These are phyloP conservation scores for Mucuna pruriens DNA, from an alignment of 306 rosid genomes.

Conservation along the genomic window DNA sequence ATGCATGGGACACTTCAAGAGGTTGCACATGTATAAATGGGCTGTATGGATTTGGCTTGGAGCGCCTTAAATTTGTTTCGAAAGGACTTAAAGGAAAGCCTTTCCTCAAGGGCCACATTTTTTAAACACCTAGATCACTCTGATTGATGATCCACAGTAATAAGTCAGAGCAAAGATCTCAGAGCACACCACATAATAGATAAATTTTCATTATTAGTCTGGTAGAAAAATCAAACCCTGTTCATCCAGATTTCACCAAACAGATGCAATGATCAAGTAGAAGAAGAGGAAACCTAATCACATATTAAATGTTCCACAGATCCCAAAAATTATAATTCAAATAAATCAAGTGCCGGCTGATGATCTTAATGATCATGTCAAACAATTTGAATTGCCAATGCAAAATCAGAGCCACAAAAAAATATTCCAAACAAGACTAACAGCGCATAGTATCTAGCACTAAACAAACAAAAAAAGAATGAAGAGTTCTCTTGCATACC, in stretches of 20 bases:
- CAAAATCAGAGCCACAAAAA: slow-evolving; percentile 19
- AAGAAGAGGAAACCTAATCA: slow-evolving; percentile 2
- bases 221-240: not conserved
- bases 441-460: not conserved
- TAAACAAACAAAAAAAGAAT: slow-evolving; percentile 29
- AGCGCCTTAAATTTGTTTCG: slow-evolving; percentile 8
- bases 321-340: slow-evolving; percentile 21
- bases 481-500: slow-evolving; percentile 38
- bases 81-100: not conserved
- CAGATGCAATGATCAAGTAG: not conserved
- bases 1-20: slow-evolving; percentile 13
- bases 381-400: not conserved
- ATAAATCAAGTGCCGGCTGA: not conserved
- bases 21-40: slow-evolving; percentile 3
- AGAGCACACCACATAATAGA: not conserved
- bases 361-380: slow-evolving; percentile 1
- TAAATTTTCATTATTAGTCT: not conserved
- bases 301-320: not conserved
- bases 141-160: slow-evolving; percentile 16
- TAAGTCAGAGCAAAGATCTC: not conserved
- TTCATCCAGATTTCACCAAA: not conserved
- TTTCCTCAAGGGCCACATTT: slow-evolving; percentile 10
- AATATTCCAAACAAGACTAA: slow-evolving; percentile 15
- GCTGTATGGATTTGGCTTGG: not conserved
- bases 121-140: slow-evolving; percentile 21